A percentile compares a stretch with the other conserved stretches of the same genome.
Evolutionary conservation across 2,329 filamentous ascomycete genomes (phyloP).

Genomic region (Diaporthe eres): DNA sequence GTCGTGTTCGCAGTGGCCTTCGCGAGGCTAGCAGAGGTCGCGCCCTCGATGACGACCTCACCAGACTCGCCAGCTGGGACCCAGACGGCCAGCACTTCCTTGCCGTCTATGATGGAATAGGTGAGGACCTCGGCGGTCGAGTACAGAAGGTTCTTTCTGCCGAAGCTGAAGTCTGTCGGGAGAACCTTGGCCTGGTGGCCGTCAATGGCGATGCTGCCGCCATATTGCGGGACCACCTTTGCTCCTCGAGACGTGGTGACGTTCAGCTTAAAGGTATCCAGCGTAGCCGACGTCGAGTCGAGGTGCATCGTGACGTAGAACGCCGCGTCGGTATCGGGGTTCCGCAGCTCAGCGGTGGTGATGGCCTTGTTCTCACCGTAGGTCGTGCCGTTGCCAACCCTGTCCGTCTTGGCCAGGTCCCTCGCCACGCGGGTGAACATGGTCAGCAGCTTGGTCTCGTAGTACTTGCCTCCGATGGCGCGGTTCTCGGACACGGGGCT

Average conservation of each 20-base stretch:
- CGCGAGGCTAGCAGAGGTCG: conserved; percentile 50
- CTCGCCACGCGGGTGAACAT: conserved; percentile 71
- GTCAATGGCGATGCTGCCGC: conserved; percentile 64
- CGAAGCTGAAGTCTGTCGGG: conserved; percentile 71
- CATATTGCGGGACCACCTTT: conserved; percentile 67
- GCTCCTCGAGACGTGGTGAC: conserved; percentile 69
- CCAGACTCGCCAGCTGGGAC: conserved; percentile 67
- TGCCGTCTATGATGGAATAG: conserved; percentile 62
- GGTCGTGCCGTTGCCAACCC: conserved; percentile 59
- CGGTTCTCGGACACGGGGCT: conserved; percentile 73
- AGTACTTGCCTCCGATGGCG: conserved; percentile 70
- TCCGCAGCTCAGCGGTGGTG: conserved; percentile 68
- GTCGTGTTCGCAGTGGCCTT: conserved; percentile 54
- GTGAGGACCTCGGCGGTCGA: conserved; percentile 69
- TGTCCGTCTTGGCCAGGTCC: conserved; percentile 69
- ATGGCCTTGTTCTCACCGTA: conserved; percentile 67
- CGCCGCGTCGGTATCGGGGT: conserved; percentile 67
- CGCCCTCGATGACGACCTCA: conserved; percentile 64
- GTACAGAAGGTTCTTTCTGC: conserved; percentile 65
- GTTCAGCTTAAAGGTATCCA: conserved; percentile 67
- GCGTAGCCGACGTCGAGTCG: conserved; percentile 64
- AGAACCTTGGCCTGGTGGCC: conserved; percentile 75
- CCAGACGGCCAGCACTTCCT: conserved; percentile 66
- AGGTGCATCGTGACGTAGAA: conserved; percentile 73
- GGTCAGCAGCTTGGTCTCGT: conserved; percentile 73